phyloP scores from a whole-genome alignment of 2,329 filamentous ascomycete species.

The Herpotrichia juniperi region DNA sequence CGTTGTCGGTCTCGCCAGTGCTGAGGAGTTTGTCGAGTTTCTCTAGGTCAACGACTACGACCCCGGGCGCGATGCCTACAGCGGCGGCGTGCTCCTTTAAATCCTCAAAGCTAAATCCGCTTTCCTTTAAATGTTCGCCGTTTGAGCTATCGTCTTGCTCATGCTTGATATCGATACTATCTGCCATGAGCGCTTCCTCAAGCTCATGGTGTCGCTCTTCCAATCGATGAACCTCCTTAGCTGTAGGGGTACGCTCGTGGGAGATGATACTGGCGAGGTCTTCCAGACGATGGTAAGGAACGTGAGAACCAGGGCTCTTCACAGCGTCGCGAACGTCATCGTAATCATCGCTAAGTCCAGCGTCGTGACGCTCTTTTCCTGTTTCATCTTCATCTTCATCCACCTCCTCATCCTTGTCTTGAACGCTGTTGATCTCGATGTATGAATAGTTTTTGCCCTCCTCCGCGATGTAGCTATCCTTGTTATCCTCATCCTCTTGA shows the following conservation, averaged over 20 bases:
- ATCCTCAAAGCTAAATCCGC: background rate
- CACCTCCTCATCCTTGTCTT: background rate
- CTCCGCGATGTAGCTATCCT: background rate
- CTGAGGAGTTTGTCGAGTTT: constrained; percentile 4
- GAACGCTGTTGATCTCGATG: background rate
- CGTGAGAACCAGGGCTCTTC: background rate
- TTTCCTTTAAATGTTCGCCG: background rate
- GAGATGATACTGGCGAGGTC: background rate
- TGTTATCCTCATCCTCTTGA: too few relatives aligned
- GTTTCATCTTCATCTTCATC: background rate
- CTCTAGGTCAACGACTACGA: constrained; percentile 1
- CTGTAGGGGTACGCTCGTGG: background rate
- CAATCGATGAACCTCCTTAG: background rate
- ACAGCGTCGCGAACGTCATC: constrained; percentile 10
- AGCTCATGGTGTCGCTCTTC: background rate
- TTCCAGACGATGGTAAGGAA: background rate
- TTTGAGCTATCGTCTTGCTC: background rate
- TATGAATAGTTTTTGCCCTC: background rate
- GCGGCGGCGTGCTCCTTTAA: constrained; percentile 4
- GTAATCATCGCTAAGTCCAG: too few relatives aligned
- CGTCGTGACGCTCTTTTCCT: too few relatives aligned
- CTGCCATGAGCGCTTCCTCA: background rate
- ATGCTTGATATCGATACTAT: background rate
- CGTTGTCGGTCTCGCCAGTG: background rate
- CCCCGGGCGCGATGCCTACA: background rate